phyloP scores from a whole-genome alignment of 1,284 basidiomycete genomes.

The Pholiota adiposa region DNA sequence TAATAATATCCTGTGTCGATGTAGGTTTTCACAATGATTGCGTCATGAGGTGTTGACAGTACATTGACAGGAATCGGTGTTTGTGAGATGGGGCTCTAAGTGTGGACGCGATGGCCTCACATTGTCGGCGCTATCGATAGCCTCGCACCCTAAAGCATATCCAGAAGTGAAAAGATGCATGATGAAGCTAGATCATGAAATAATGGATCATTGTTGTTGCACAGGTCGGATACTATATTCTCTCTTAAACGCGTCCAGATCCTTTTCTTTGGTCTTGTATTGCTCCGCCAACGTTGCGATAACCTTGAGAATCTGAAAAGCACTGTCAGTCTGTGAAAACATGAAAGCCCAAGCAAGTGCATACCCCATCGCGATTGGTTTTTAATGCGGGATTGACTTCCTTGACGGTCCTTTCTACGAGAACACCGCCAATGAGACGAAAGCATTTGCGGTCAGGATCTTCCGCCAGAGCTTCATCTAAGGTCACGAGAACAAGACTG shows the following conservation, averaged over 20 bases:
- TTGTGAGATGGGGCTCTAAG: not conserved
- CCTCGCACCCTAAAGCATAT: not conserved
- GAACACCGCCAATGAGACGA: constrained; percentile 92
- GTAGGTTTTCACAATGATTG: not conserved
- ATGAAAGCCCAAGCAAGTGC: constrained; percentile 29
- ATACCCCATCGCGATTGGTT: constrained; percentile 83
- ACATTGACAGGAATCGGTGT: not conserved
- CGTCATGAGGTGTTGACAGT: not conserved
- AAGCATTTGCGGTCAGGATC: constrained; percentile 96
- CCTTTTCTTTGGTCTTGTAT: constrained; percentile 87
- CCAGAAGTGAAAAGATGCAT: not conserved
- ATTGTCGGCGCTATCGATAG: not conserved
- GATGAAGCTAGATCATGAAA: not conserved
- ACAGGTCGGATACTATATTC: constrained; percentile 82
- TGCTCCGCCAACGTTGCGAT: constrained; percentile 78
- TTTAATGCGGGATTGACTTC: constrained; percentile 92
- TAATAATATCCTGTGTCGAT: not conserved
- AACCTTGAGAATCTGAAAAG: constrained; percentile 75
- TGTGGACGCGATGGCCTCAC: not conserved
- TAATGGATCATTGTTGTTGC: constrained; percentile 20
- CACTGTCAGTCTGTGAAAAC: constrained; percentile 17
- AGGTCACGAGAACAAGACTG: constrained; percentile 89
- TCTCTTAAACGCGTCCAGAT: constrained; percentile 82
- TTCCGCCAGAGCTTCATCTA: constrained; percentile 76
- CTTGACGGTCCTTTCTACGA: constrained; percentile 95